Evolutionary conservation across 2,329 filamentous ascomycete species (phyloP), one percentile per base, ranked within the genome.

Genomic region (Colletotrichum ledebouriae): DNA sequence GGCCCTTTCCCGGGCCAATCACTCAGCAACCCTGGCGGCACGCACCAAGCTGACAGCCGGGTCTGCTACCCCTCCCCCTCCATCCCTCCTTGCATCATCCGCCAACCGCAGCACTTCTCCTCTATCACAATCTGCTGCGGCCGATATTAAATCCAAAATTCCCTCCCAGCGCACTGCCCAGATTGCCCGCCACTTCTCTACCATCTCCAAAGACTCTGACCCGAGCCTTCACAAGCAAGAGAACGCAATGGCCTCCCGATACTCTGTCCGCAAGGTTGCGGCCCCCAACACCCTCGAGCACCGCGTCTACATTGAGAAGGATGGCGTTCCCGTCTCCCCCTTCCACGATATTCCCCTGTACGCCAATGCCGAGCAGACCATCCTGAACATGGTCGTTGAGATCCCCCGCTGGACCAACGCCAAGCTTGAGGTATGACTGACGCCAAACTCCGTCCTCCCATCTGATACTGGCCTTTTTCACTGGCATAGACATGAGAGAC

Each of bases 321-420:
- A 98, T 92, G 96, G 95, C 85, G 86, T 92, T 73, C 92, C 93
- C 74, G 83, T 98, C 82, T 98, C 95, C 72, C 92, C 95, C 75
- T 99, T 98, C 90, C 96, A 99, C 87, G 96, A 99, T 81, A 94
- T 99, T 75, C 96, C 96, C 71, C 93, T 99, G 75, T 99, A 94
- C 80, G 95, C 95, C 90, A 97, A 99, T 82, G 87, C 92, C 83
- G 92, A 97, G 86, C 90, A 97, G 88, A 97, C 92, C 76, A 86
- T 98, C 81, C 89, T 99, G 79, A 99, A 99, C 91, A 99, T 99
- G 96, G 82, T 99, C 73, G 96, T 99, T 77, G 96, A 99, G 91
- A 98, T 99, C 77, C 96, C 96, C 78, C 92, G 96, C 86, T 99
- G 96, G 96, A 97, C 95, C 86, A 99, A 99, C 85, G 96, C 92